These are phyloP conservation scores for Xylaria intraflava DNA, from an alignment of 495 filamentous ascomycete genomes.

Conservation along the genomic window DNA sequence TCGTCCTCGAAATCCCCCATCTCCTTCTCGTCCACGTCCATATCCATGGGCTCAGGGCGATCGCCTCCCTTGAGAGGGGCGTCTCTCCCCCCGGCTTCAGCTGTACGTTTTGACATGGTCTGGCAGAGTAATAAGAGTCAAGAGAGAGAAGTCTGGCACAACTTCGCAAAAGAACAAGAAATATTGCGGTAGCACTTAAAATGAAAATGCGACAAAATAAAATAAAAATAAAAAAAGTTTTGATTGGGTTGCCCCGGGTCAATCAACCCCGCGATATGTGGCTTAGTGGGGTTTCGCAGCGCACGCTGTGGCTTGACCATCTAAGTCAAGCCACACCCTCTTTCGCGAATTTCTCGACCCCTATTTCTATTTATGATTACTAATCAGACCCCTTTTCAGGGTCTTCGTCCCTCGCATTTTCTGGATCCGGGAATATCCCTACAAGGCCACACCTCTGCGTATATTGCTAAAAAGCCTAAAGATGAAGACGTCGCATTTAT, in stretches of 20 bases:
- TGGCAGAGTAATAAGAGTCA: background rate
- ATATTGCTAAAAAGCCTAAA: too few species aligned
- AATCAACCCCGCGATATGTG: conserved; percentile 25
- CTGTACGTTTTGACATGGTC: conserved; percentile 66
- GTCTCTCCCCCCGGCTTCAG: conserved; percentile 47
- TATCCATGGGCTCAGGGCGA: conserved; percentile 51
- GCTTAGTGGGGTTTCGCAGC: background rate
- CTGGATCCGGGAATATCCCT: too few species aligned
- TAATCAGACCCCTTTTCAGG: too few species aligned
- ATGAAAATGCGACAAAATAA: background rate
- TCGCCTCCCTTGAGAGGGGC: conserved; percentile 63
- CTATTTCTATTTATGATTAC: background rate
- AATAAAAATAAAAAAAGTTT: background rate
- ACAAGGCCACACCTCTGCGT: too few species aligned
- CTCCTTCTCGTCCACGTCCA: conserved; percentile 56
- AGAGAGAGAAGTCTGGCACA: too few species aligned
- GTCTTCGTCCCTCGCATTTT: too few species aligned
- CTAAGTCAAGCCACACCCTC: background rate
- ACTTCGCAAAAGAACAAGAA: background rate
- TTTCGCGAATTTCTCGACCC: too few species aligned
- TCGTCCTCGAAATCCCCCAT: conserved; percentile 92
- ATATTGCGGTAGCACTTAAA: background rate
- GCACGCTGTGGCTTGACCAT: background rate
- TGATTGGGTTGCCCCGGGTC: conserved; percentile 3
- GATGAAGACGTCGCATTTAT: background rate